Evolutionary conservation across 2,329 filamentous ascomycete species (phyloP), one percentile per base, ranked within the genome.

Genomic region (Aplosporella prunicola): DNA sequence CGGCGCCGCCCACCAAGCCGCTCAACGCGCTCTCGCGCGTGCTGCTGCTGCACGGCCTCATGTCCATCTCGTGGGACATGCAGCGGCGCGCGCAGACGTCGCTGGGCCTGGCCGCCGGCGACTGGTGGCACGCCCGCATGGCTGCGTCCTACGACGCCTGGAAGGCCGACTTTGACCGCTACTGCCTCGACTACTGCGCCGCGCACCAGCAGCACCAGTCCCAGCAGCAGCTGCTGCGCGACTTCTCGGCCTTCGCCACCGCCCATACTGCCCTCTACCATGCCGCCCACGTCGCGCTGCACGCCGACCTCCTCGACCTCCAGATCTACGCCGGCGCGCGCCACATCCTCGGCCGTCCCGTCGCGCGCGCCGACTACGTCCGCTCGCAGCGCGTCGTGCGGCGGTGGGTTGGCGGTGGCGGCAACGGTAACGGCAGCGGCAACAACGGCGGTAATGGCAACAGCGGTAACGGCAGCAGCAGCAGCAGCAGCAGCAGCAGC

Each of bases 61-160:
- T 80, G 74, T 76, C 72, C 0, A 64, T 79, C 3, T 67, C 68
- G 2, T 77, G 74, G 64, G 75, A 79, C 41, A 69, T 80, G 60
- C 70, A 73, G 34, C 62, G 76, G 2, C 62, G 76, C 5, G 76
- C 79, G 39, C 74, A 79, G 47, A 78, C 74, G 0, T 70, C 71
- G 0, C 62, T 79, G 0, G 71, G 72, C 59, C 5, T 58, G 63
- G 48, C 44, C 5, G 48, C 63, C 5, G 60, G 60, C 3, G 61
- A 62, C 5, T 78, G 74, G 74, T 78, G 74, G 74, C 68, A 67
- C 36, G 55, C 58, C 3, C 65, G 71, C 4, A 62, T 78, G 26
- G 60, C 62, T 1, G 51, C 60, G 2, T 73, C 72, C 0, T 78
- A 78, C 42, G 66, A 69, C 25, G 52, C 65, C 0, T 79, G 75